Evolutionary conservation across 257 asterid genomes (phyloP).

Genomic region (Fraxinus excelsior): DNA sequence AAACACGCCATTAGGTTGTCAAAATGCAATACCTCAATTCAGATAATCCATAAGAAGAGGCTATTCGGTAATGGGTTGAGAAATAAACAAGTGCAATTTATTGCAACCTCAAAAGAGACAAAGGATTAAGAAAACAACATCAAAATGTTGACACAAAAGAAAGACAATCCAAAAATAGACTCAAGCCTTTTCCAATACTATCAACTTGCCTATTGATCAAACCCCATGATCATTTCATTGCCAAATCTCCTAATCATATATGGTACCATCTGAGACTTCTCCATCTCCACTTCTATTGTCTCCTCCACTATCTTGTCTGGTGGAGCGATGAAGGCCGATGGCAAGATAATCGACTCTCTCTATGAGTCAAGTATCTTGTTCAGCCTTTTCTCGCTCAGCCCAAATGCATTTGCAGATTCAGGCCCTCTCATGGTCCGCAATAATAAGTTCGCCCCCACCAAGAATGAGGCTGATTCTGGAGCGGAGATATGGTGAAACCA

Average conservation of each 20-base stretch:
- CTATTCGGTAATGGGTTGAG: neutral
- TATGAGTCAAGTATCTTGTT: constrained; percentile 46
- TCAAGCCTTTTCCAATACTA: neutral
- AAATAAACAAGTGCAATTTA: neutral
- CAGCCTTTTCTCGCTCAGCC: constrained; percentile 51
- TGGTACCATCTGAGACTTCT: constrained; percentile 2
- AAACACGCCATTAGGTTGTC: neutral
- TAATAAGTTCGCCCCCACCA: constrained; percentile 62
- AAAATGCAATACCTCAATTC: too few species aligned
- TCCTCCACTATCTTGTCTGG: constrained; percentile 23
- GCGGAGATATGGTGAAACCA: constrained; percentile 72
- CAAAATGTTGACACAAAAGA: neutral
- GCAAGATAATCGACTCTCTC: constrained; percentile 56
- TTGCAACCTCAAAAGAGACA: neutral
- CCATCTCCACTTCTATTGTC: neutral
- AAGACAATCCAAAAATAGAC: neutral
- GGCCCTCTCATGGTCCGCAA: constrained; percentile 59
- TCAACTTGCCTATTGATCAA: constrained; percentile 16
- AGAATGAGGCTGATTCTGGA: constrained; percentile 74
- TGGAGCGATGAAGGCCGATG: constrained; percentile 50
- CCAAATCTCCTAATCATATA: constrained; percentile 27
- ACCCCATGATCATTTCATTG: constrained; percentile 32
- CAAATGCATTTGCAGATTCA: constrained; percentile 69
- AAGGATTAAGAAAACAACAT: neutral
- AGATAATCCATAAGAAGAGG: neutral